phyloP scores from a whole-genome alignment of 352 stramenopile species.

The Phytopythium mirpurense region DNA sequence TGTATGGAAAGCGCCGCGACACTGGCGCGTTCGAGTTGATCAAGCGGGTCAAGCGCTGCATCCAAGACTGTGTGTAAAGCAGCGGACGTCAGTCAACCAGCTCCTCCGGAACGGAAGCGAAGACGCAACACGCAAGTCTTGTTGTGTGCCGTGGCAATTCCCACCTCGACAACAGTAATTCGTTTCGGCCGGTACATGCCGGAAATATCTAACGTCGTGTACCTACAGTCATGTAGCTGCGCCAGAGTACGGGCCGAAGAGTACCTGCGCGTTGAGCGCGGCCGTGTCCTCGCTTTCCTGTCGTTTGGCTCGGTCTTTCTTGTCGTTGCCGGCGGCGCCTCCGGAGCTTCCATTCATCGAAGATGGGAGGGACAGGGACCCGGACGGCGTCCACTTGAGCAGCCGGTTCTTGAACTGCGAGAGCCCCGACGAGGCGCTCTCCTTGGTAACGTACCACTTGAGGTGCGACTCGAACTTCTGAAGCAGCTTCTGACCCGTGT shows the following conservation, averaged over 20 bases:
- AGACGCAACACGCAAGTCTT: background rate
- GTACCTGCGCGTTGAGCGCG: conserved; percentile 56
- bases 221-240: conserved; percentile 13
- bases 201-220: background rate
- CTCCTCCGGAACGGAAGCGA: background rate
- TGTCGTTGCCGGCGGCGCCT: conserved; percentile 18
- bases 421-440: conserved; percentile 73
- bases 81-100: conserved; percentile 6
- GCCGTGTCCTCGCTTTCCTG: conserved; percentile 55
- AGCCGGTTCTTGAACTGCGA: conserved; percentile 87
- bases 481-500: conserved; percentile 73
- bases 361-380: conserved; percentile 10
- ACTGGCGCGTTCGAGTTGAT: conserved; percentile 71
- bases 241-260: conserved; percentile 75
- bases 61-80: conserved; percentile 29
- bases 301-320: conserved; percentile 60
- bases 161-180: no score
- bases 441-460: conserved; percentile 80
- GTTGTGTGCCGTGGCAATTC: background rate
- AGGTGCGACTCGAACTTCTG: conserved; percentile 82
- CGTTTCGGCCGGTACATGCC: no score
- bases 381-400: conserved; percentile 66
- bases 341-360: background rate
- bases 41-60: conserved; percentile 56
- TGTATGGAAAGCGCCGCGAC: conserved; percentile 52